Base-by-base conservation (phyloP, 768 basidiomycete genomes). In the Lentinula lateritia region DNA sequence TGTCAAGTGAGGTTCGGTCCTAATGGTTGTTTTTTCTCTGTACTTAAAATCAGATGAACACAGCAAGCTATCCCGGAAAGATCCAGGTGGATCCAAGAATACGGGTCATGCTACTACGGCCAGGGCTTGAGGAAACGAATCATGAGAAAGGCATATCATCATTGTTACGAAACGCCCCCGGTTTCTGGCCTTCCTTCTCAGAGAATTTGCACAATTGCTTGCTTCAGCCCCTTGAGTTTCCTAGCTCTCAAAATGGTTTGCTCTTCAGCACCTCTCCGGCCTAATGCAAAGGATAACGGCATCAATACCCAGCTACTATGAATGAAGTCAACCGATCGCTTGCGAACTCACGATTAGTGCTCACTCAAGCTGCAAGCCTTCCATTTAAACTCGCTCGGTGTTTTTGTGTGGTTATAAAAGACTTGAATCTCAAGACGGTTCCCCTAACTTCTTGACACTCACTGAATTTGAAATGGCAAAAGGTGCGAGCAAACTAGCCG, bases 381-480 rank as follows among this genome's bases (percentile, higher is more conserved):
- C 53, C 60, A 61, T 39, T 41, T n/a, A 28, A 9, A n/a, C n/a
- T 28, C 20, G 46, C 60, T 61, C 52, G 38, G 50, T 45, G 23
- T 52, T 35, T 35, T 52, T 39, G 20, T 32, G 34, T 38, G 38
- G 60, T 7, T 59, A 59, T 59, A 59, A 48, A 59, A 34, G 5
- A 8, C 34, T 38, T 32, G 9, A n/a, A 18, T 28, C 6, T 20
- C 20, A 23, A 50, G 36, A 34, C 38, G 35, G 16, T 35, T 23
- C 5, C 3, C 16, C 16, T 35, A 8, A 34, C 50, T 34, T 13
- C n/a, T 12, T 12, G 35, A 42, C 23, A 18, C 46, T 28, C 28
- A 28, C 28, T 28, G 28, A 48, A 61, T 48, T 53, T 54, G 35
- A 28, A 60, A 70, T 70, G 68, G 62, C 65, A 50, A 64, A 62